phyloP scores from a whole-genome alignment of 306 rosid species.

The Oxytropis ochrocephala region DNA sequence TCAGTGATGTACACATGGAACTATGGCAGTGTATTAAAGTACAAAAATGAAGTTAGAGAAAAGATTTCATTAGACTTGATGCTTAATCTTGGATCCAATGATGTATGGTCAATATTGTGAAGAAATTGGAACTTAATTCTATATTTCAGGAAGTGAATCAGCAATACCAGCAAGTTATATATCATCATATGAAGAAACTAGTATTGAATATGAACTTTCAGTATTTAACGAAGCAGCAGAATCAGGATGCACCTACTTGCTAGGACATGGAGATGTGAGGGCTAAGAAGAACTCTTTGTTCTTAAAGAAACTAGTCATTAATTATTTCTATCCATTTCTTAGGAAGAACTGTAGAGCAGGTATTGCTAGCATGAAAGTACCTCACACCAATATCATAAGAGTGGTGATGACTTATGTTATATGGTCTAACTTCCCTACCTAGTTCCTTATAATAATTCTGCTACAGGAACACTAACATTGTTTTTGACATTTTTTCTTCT shows the following conservation, averaged over 20 bases:
- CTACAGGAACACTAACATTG: too few species aligned
- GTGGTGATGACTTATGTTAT: slow-evolving; percentile 73
- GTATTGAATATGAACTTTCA: slow-evolving; percentile 69
- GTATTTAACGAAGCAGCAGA: slow-evolving; percentile 67
- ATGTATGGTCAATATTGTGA: slow-evolving; percentile 29
- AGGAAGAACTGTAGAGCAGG: slow-evolving; percentile 77
- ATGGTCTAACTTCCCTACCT: too few species aligned
- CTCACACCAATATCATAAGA: slow-evolving; percentile 68
- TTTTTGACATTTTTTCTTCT: too few species aligned
- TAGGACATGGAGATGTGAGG: slow-evolving; percentile 61
- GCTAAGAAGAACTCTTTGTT: slow-evolving; percentile 71
- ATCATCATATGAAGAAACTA: too few species aligned
- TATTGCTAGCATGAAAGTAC: slow-evolving; percentile 62
- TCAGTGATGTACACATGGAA: slow-evolving; percentile 81
- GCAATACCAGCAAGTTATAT: slow-evolving; percentile 29
- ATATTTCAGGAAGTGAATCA: slow-evolving; percentile 22
- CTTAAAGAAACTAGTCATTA: slow-evolving; percentile 57
- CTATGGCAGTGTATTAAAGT: slow-evolving; percentile 80
- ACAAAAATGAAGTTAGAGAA: slow-evolving; percentile 62
- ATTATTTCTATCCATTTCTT: slow-evolving; percentile 74
- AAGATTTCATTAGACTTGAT: slow-evolving; percentile 60
- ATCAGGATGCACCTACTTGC: slow-evolving; percentile 69
- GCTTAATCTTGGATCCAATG: slow-evolving; percentile 63
- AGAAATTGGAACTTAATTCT: slow-evolving; percentile 27
- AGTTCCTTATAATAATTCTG: too few species aligned